Evolutionary conservation across 129 eudicot genomes (phyloP), one percentile per base, ranked within the genome.

Genomic region (Pulicaria dysenterica): DNA sequence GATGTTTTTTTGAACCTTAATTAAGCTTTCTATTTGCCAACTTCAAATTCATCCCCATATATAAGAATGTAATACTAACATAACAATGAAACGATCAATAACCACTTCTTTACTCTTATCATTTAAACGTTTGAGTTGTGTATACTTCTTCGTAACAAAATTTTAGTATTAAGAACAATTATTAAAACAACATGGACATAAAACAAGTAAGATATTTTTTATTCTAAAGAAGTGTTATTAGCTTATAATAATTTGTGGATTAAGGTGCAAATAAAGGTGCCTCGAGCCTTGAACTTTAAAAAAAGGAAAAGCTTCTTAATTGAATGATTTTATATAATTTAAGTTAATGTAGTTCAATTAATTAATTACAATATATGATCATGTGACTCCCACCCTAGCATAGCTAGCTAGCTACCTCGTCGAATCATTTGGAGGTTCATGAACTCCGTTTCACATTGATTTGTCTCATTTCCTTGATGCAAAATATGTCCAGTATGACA

Each of bases 201-300:
- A 58, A 37, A 12, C n/a, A 37, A 13, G 45, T 59, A 59, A 5
- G 9, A 6, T 36, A 59, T 5, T 11, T 45, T 46, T 37, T 66
- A 31, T 66, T 48, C 12, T 64, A 19, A 45, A 44, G 31, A 8
- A 34, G 36, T 24, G 34, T 57, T 48, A 69, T 11, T 36, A 34
- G 6, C 46, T 58, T 46, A 73, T 17, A 47, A 10, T 77, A 39
- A 72, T 14, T 36, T 51, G 34, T 70, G 57, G 57, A 70, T 55
- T 62, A 69, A 64, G 61, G 6, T 66, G 63, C 15, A 55, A 64
- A 67, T 72, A 56, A 60, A 57, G 69, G 77, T 77, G 69, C 61
- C 82, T 88, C 83, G 94, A 88, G 94, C 94, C 82, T 63, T 74
- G 84, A 42, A 72, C 76, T 7, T 11, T 39, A 13, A 3, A n/a